These are phyloP conservation scores for Paecilomyces formosus DNA, from an alignment of 2,329 filamentous ascomycete species.

Conservation along the genomic window DNA sequence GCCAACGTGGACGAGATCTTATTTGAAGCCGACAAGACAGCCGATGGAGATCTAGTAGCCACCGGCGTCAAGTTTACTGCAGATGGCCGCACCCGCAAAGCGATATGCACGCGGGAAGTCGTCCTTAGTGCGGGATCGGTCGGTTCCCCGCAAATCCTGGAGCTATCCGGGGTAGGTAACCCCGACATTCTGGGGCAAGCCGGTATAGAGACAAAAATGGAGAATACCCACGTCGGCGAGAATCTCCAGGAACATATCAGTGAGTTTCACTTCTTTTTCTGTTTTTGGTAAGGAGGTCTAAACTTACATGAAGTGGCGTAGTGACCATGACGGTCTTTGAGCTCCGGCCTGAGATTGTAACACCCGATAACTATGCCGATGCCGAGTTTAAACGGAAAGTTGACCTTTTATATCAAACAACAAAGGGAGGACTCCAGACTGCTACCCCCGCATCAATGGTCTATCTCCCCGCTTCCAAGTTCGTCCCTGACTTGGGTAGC, in stretches of 20 bases:
- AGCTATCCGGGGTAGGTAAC: constrained; percentile 54
- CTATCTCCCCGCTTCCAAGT: background rate
- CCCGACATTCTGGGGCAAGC: constrained; percentile 34
- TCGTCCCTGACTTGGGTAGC: background rate
- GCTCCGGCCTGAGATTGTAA: background rate
- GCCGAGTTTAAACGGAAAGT: background rate
- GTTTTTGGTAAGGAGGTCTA: background rate
- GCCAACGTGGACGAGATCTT: background rate
- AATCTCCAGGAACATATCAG: background rate
- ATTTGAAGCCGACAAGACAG: background rate
- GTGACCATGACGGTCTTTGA: background rate
- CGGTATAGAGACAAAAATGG: constrained; percentile 25
- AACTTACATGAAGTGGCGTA: background rate
- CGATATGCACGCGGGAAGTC: constrained; percentile 36
- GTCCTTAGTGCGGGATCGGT: constrained; percentile 53
- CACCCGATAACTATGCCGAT: background rate
- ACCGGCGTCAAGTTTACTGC: background rate
- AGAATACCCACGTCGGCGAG: background rate
- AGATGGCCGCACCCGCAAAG: background rate
- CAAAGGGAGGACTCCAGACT: background rate
- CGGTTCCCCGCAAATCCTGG: constrained; percentile 52
- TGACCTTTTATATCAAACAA: background rate
- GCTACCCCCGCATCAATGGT: background rate
- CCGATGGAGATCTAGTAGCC: background rate
- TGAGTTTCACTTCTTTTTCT: background rate